These are phyloP conservation scores for Teratosphaeria zuluensis DNA, from an alignment of 2,329 filamentous ascomycete species.

Conservation along the genomic window DNA sequence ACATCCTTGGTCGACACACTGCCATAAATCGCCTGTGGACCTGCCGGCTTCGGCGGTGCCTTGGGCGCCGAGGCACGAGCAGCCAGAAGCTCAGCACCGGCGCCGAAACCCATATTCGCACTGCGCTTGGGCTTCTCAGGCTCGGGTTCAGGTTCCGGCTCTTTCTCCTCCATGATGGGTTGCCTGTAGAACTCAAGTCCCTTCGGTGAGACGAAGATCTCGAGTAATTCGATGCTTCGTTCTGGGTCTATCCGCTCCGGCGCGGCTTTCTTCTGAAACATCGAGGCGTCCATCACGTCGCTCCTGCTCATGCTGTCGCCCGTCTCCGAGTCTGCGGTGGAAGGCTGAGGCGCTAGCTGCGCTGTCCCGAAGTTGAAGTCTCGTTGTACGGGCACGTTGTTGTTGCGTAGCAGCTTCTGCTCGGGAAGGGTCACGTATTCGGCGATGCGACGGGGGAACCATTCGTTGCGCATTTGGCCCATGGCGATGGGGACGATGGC, in stretches of 20 bases:
- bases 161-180: conserved; percentile 30
- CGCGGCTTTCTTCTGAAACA: conserved; percentile 18
- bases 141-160: conserved; percentile 5
- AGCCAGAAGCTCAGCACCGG: conserved; percentile 22
- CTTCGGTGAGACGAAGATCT: conserved; percentile 35
- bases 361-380: conserved; percentile 33
- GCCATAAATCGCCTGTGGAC: conserved; percentile 37
- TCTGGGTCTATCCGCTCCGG: conserved; percentile 32
- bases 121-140: conserved; percentile 3
- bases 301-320: not conserved
- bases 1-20: conserved; percentile 47
- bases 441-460: conserved; percentile 42
- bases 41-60: conserved; percentile 8
- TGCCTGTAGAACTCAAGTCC: conserved; percentile 40
- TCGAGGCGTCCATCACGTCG: conserved; percentile 8
- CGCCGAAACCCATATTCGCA: conserved; percentile 9
- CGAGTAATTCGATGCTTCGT: conserved; percentile 38
- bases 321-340: not conserved
- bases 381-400: conserved; percentile 36
- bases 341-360: not conserved
- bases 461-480: conserved; percentile 46
- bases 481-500: conserved; percentile 42
- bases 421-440: conserved; percentile 42
- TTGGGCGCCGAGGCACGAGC: conserved; percentile 11
- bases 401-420: conserved; percentile 35